A percentile compares a stretch with the other conserved stretches of the same genome.
These are phyloP conservation scores for Neopestalotiopsis sp. DNA, from an alignment of 2,329 filamentous ascomycete genomes.

Conservation along the genomic window DNA sequence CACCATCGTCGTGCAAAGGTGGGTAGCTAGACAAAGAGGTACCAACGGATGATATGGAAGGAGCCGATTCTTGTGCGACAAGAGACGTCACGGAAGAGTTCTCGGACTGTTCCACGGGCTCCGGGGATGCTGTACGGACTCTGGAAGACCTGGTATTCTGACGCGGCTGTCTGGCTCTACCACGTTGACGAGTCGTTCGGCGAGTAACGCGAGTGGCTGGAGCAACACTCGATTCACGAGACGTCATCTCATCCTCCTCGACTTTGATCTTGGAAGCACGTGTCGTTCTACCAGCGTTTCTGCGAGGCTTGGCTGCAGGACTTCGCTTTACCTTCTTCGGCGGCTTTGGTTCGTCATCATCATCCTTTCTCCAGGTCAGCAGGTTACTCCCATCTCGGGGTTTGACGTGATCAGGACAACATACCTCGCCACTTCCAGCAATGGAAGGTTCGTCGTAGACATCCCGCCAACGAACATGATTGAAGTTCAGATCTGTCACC, in stretches of 20 bases:
- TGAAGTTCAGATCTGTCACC: slow-evolving; percentile 61
- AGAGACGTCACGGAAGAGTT: neutral
- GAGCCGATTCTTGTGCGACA: neutral
- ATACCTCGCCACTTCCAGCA: slow-evolving; percentile 55
- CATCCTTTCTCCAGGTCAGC: slow-evolving; percentile 15
- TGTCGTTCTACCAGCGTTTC: neutral
- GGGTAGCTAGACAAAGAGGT: neutral
- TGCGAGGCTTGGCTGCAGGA: neutral
- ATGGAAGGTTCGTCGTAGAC: slow-evolving; percentile 65
- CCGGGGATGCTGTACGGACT: neutral
- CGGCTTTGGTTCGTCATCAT: slow-evolving; percentile 31
- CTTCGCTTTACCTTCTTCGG: slow-evolving; percentile 33
- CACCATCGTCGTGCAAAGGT: neutral
- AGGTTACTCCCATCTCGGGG: neutral
- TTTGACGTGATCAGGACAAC: slow-evolving; percentile 23
- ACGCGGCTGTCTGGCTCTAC: neutral
- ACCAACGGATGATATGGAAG: neutral
- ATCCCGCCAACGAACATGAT: slow-evolving; percentile 56
- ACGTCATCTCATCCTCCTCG: neutral
- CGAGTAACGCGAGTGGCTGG: slow-evolving; percentile 1
- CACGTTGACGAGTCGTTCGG: neutral
- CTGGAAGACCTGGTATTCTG: neutral
- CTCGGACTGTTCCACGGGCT: neutral
- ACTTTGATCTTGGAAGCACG: slow-evolving; percentile 11
- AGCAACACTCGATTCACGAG: slow-evolving; percentile 5